Evolutionary conservation across 306 rosid genomes (phyloP), one percentile per base, ranked within the genome.

Genomic region (Ammopiptanthus mongolicus): DNA sequence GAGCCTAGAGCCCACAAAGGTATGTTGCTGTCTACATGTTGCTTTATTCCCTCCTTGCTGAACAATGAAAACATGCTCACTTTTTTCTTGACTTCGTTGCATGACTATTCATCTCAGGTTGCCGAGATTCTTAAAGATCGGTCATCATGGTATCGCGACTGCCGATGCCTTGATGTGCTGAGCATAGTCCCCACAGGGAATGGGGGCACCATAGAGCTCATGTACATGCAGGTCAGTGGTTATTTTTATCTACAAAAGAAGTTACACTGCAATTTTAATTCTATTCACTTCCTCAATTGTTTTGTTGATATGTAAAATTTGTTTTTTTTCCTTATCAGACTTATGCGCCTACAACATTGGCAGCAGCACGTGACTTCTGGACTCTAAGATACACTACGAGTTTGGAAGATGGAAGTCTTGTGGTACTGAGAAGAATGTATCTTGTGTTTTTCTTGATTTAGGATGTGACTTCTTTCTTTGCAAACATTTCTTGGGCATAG

Each of bases 1-100:
- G 96, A 90, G 97, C 79, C 93, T 95, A 66, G 98, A 95, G 88
- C 98, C 98, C 85, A 83, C 89, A 1, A 91, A 95, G 97, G 98
- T 95, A 70, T 50, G 13, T 3, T 36, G 23, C 5, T 23, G 2
- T 17, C 39, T 31, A 6, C 14, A n/a, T 46, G 8, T 25, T 76
- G 23, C 57, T 72, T 76, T 12, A 6, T 4, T 69, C 28, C 21
- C 7, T 50, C 18, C 13, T 3, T 17, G 50, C 2, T 3, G 12
- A 41, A 31, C n/a, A 12, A 31, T 46, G 46, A 10, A 9, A 3
- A 6, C 36, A 9, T 75, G 29, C 13, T 13, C 6, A 1, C n/a
- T n/a, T n/a, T 48, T 10, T 1, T 17, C 5, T 8, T n/a, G 50
- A 71, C 56, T 62, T 73, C n/a, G 5, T 8, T 63, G 34, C 25